A percentile compares a stretch with the other conserved stretches of the same genome.
These are phyloP conservation scores for Plantago lanceolata DNA, from an alignment of 305 asterid species.

Conservation along the genomic window DNA sequence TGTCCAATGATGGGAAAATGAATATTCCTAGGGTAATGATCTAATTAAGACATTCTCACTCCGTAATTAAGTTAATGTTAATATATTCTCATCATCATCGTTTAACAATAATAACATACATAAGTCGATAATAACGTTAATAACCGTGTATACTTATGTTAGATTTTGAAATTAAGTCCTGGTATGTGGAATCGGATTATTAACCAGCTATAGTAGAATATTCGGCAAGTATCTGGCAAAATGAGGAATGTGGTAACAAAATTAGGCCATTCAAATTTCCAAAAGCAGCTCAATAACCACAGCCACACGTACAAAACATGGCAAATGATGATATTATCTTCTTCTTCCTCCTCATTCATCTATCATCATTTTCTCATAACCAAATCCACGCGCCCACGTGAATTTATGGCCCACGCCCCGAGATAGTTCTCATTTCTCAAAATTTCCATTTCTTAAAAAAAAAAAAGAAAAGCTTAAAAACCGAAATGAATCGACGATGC, in stretches of 20 bases:
- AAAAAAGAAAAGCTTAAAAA: neutral
- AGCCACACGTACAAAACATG: slow-evolving; percentile 25
- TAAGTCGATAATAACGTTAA: no score
- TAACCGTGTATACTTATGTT: no score
- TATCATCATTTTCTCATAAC: neutral
- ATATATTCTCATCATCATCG: no score
- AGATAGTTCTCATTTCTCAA: no score
- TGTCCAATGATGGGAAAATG: neutral
- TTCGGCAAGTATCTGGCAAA: neutral
- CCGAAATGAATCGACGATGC: slow-evolving; percentile 28
- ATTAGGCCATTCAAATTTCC: neutral
- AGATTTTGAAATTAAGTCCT: no score
- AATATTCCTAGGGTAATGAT: neutral
- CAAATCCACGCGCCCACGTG: neutral
- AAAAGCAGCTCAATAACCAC: slow-evolving; percentile 13
- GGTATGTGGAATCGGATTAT: no score
- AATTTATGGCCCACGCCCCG: neutral
- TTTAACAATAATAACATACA: no score
- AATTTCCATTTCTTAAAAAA: neutral
- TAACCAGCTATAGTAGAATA: neutral
- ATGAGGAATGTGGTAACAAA: neutral
- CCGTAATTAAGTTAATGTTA: neutral
- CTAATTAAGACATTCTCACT: neutral
- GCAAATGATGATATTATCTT: neutral
- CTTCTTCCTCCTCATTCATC: no score